Evolutionary conservation across 2,329 filamentous ascomycete genomes (phyloP).

Genomic region (Bisporella sp.): DNA sequence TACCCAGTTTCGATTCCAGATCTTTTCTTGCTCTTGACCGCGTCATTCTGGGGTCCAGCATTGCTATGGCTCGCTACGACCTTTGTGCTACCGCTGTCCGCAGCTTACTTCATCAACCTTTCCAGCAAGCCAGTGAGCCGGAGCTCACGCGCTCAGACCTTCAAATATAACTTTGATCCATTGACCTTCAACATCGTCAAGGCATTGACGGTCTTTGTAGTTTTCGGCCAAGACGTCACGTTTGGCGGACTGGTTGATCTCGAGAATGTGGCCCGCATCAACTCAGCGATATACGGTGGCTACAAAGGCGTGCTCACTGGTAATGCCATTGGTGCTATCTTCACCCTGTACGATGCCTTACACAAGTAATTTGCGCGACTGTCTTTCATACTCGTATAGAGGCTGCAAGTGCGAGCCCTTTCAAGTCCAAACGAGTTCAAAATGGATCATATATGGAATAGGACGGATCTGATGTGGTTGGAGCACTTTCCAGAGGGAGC

Average conservation of each 20-base stretch:
- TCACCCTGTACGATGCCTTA: slow-evolving; percentile 72
- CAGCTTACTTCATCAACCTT: slow-evolving; percentile 89
- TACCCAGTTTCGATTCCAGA: slow-evolving; percentile 68
- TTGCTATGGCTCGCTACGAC: slow-evolving; percentile 71
- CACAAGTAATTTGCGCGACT: slow-evolving; percentile 45
- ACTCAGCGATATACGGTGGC: slow-evolving; percentile 62
- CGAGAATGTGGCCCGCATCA: slow-evolving; percentile 54
- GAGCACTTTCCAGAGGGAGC: too few relatives aligned
- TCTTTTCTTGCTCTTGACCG: slow-evolving; percentile 68
- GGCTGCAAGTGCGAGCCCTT: too few relatives aligned
- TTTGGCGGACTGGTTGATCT: slow-evolving; percentile 56
- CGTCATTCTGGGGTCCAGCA: slow-evolving; percentile 77
- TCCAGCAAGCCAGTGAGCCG: slow-evolving; percentile 42
- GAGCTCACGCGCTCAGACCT: slow-evolving; percentile 32
- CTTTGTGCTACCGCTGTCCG: slow-evolving; percentile 59
- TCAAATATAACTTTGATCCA: slow-evolving; percentile 67
- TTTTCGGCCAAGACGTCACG: slow-evolving; percentile 63
- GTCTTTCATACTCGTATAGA: too few relatives aligned
- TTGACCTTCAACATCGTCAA: slow-evolving; percentile 87
- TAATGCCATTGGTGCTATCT: slow-evolving; percentile 58
- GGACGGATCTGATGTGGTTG: too few relatives aligned
- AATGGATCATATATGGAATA: too few relatives aligned
- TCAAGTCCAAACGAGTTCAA: too few relatives aligned
- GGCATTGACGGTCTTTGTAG: slow-evolving; percentile 71
- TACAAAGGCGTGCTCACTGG: slow-evolving; percentile 65